These are phyloP conservation scores for Talaromyces ruber DNA, from an alignment of 495 filamentous ascomycete species.

Conservation along the genomic window DNA sequence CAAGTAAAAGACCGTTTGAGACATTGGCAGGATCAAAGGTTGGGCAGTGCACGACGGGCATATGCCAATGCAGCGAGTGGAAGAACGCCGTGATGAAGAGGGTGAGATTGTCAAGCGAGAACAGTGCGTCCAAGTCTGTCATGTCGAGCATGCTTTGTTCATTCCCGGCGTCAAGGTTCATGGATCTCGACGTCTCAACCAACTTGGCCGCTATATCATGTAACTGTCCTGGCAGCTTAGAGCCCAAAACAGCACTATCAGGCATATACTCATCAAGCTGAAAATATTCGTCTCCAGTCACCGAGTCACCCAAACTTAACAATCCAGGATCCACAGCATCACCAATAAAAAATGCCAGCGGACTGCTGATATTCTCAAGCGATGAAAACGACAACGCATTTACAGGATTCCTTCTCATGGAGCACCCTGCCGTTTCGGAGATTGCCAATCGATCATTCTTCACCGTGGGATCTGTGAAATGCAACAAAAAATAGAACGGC, in stretches of 20 bases:
- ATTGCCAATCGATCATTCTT: constrained; percentile 27
- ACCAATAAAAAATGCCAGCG: constrained; percentile 8
- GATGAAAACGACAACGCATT: constrained; percentile 23
- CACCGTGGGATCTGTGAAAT: constrained; percentile 25
- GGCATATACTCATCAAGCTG: constrained; percentile 12
- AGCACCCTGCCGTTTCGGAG: constrained; percentile 25
- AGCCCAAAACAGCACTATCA: constrained; percentile 11
- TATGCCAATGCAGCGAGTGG: constrained; percentile 29
- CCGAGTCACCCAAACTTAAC: constrained; percentile 9
- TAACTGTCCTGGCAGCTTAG: constrained; percentile 22
- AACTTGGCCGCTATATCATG: constrained; percentile 21
- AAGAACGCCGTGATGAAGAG: constrained; percentile 30
- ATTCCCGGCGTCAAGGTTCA: constrained; percentile 7
- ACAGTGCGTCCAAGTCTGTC: constrained; percentile 16
- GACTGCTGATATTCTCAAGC: constrained; percentile 16
- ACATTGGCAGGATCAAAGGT: constrained; percentile 27
- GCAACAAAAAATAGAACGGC: constrained; percentile 24
- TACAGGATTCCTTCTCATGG: constrained; percentile 23
- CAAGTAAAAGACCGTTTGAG: constrained; percentile 23
- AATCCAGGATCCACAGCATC: constrained; percentile 10
- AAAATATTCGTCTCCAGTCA: background rate
- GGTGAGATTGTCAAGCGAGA: constrained; percentile 24
- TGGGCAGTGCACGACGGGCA: constrained; percentile 31
- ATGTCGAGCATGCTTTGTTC: constrained; percentile 12
- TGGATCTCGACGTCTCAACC: constrained; percentile 26